These are phyloP conservation scores for Nakazawaea populi DNA, from an alignment of 805 yeast genomes.

Conservation along the genomic window DNA sequence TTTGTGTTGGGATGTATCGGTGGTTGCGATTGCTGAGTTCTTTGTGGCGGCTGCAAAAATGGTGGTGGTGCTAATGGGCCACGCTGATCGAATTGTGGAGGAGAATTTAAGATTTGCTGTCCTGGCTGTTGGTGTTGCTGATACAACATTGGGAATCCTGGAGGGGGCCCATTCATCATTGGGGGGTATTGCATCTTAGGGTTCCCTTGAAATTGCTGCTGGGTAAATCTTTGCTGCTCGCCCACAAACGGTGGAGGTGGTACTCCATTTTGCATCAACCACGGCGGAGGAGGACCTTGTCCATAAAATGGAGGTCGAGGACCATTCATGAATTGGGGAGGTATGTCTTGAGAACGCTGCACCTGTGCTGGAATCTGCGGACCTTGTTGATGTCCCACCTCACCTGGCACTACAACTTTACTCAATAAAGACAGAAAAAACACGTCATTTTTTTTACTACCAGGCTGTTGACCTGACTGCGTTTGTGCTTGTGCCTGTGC, in stretches of 20 bases:
- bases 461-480: conserved; percentile 2
- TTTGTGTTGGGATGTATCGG: conserved; percentile 9
- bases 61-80: conserved; percentile 11
- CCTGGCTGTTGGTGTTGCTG: conserved; percentile 3
- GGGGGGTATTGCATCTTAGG: conserved; percentile 5
- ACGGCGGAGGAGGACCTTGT: conserved; percentile 10
- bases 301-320: conserved; percentile 6
- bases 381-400: conserved; percentile 1
- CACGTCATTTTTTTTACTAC: conserved; percentile 6
- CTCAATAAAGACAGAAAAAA: conserved; percentile 13
- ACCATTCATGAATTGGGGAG: conserved; percentile 10
- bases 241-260: background rate
- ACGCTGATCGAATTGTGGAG: conserved; percentile 10
- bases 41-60: conserved; percentile 13
- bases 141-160: conserved; percentile 8
- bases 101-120: background rate
- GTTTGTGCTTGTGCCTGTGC: background rate
- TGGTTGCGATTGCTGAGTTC: conserved; percentile 15
- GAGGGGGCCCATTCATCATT: conserved; percentile 8
- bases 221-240: conserved; percentile 3
- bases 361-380: background rate
- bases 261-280: conserved; percentile 3
- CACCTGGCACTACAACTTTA: conserved; percentile 9
- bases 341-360: background rate
- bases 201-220: conserved; percentile 1